Base-by-base conservation (phyloP, 805 yeast species). In the Candida orba region DNA sequence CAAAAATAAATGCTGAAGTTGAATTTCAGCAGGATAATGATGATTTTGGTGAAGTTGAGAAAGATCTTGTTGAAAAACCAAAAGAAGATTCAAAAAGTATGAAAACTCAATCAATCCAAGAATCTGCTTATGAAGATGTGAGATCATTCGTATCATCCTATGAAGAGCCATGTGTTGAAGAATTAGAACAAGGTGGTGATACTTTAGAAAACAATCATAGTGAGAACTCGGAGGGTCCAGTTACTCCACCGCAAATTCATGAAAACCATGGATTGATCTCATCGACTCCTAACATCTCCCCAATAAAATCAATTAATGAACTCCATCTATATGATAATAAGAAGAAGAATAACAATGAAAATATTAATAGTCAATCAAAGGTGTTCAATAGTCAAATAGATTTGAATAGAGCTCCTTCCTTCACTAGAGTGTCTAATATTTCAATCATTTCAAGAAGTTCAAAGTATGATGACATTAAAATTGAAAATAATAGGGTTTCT, bases 71-170 rank as follows among this genome's bases (percentile, higher is more conserved):
- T 8, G 15, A 15, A 15, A 10, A 15, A 31, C 12, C 29, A 2
- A 13, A 27, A 27, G 6, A 27, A 27, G 29, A 27, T 31, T 17
- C 13, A 33, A 33, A 14, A 17, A 12, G 8, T 33, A 9, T 18
- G 13, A 33, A 17, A 17, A n/a, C 17, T 14, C 35, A 33, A 17
- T 33, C 35, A 33, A 33, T 10, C 9, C 7, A 13, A 15, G 13
- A 18, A 15, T 33, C 35, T 17, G 18, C 9, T 4, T 18, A 33
- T 18, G 54, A 56, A 39, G 70, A 60, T 17, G 52, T 54, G 15
- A 65, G 59, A 17, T 52, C 60, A 17, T 51, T 59, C 36, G 51
- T 53, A 18, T 50, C 62, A 2, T 45, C 62, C 3, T 51, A 52
- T 44, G 64, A 59, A 15, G 52, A 51, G 9, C 39, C 36, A 9